Base-by-base conservation (phyloP, 2,329 filamentous ascomycete genomes). In the Colletotrichum sp. region DNA sequence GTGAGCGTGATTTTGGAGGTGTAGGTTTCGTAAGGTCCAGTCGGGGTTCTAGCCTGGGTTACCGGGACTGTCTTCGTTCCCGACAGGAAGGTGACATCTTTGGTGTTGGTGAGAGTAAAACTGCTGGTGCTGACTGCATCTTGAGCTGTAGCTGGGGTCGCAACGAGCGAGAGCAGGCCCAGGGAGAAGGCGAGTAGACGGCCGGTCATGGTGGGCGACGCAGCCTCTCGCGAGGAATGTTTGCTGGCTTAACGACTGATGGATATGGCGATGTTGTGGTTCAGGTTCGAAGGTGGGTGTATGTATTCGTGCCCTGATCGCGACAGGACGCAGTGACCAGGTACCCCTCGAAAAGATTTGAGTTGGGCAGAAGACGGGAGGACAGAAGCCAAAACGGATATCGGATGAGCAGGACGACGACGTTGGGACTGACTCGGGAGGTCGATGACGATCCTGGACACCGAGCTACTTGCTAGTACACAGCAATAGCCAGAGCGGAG, bases 21-120 rank as follows among this genome's bases (percentile, higher is more conserved):
- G 74, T 84, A 86, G 13, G 87, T 86, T 59, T 85, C 82, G 79
- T 90, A 89, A n/a, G 85, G 81, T 13, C 85, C 86, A 3, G 87
- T 86, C 13, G 89, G 86, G 65, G 85, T 85, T n/a, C 81, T 81
- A 3, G 80, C 82, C 68, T 85, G 81, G 30, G 84, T 82, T n/a
- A 85, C 71, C 4, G 68, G 39, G n/a, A 76, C 32, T 13, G 75
- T 76, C 66, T 71, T 76, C 34, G 75, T 76, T 49, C 75, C 75
- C 7, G 75, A 71, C 18, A 76, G 52, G 32, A 76, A 76, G 9
- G 75, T 76, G 24, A 76, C 71, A 34, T 68, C 75, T 57, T 76
- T n/a, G 66, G 71, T 75, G 18, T 76, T 75, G 63, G 75, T 55
- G 24, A 76, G 74, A 24, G 64, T 73, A 36, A 76, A 34, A 18